Evolutionary conservation across 768 basidiomycete species (phyloP).

Genomic region (Thelephora aurantiotincta): DNA sequence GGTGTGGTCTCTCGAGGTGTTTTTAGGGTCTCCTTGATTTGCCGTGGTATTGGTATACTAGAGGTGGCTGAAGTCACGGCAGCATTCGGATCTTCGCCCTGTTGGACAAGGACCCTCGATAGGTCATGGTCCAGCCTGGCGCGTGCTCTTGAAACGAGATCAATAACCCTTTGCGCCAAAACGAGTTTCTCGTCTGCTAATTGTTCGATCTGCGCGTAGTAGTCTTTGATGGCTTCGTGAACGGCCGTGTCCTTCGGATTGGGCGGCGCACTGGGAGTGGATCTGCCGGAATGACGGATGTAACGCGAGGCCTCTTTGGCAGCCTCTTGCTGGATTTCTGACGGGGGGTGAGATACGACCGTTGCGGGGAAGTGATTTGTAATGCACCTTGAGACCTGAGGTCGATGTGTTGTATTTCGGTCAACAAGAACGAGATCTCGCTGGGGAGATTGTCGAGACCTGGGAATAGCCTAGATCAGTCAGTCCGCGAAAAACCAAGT

Average conservation of each 20-base stretch:
- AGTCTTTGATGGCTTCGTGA: constrained; percentile 19
- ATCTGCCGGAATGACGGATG: constrained; percentile 27
- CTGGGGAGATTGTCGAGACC: constrained; percentile 36
- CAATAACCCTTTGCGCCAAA: constrained; percentile 28
- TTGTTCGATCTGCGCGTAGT: constrained; percentile 16
- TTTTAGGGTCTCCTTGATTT: constrained; percentile 25
- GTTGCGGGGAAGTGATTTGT: not conserved
- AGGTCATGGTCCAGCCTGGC: constrained; percentile 35
- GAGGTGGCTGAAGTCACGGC: constrained; percentile 14
- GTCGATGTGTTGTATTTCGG: constrained; percentile 33
- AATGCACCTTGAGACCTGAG: constrained; percentile 24
- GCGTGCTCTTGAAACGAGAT: constrained; percentile 29
- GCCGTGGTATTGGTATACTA: constrained; percentile 13
- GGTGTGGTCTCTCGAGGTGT: constrained; percentile 15
- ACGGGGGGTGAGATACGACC: not conserved
- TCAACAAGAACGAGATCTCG: constrained; percentile 32
- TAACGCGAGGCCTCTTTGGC: constrained; percentile 28
- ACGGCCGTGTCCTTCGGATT: constrained; percentile 21
- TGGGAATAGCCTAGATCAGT: constrained; percentile 8
- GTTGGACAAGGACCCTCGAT: constrained; percentile 25
- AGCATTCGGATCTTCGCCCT: constrained; percentile 24
- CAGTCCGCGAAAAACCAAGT: not conserved
- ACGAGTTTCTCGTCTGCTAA: constrained; percentile 29
- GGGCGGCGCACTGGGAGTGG: constrained; percentile 10
- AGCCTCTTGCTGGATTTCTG: constrained; percentile 31